Conservation (phyloP, 345 rosid genomes). For the Eucalyptus curtisii region DNA sequence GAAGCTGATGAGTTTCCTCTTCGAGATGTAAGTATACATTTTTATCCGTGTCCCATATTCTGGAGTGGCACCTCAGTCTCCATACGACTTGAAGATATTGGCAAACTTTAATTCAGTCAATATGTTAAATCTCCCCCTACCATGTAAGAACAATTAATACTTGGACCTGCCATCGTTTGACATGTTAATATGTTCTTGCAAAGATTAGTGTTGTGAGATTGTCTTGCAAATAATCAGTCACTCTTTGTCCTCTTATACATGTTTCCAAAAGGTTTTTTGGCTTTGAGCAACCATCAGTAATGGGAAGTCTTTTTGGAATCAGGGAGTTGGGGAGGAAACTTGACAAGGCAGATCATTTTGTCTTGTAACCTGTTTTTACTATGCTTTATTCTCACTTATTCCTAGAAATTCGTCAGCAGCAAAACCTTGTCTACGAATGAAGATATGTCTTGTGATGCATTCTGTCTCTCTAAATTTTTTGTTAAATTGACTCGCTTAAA, state of each 20-base stretch:
- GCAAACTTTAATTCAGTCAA: neutral
- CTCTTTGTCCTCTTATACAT: neutral
- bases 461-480: neutral
- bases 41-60: neutral
- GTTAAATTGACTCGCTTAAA: neutral
- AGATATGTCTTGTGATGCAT: neutral
- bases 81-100: neutral
- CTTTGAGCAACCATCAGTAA: neutral
- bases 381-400: neutral
- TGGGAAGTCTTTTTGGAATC: neutral
- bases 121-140: neutral
- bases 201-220: neutral
- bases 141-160: neutral
- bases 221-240: neutral
- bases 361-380: neutral
- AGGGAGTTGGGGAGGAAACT: neutral
- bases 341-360: neutral
- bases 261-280: neutral
- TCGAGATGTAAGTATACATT: conserved; percentile 39
- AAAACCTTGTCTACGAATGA: neutral
- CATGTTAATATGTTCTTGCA: neutral
- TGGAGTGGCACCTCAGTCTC: neutral
- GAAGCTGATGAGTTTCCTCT: conserved; percentile 88
- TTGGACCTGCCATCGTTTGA: neutral
- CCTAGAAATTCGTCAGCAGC: neutral